A percentile compares a stretch with the other conserved stretches of the same genome.
These are phyloP conservation scores for Cinnamomum chago DNA, from an alignment of 164 flowering plant genomes.

Conservation along the genomic window DNA sequence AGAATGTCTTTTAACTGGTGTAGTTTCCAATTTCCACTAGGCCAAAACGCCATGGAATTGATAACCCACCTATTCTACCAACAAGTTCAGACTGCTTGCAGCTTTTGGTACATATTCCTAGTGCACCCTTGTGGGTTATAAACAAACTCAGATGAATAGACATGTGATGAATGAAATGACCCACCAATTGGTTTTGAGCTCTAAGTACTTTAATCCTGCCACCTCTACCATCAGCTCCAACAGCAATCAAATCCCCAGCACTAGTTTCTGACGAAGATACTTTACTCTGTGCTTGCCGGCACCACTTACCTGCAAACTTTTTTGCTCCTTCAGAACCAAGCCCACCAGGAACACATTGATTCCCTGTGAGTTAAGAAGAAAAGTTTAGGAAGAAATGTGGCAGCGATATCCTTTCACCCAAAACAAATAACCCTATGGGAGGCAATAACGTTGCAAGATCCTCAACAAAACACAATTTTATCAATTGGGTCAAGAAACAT, in stretches of 20 bases:
- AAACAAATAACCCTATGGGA: neutral
- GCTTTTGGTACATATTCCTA: neutral
- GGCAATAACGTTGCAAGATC: neutral
- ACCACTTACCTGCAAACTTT: slow-evolving; percentile 84
- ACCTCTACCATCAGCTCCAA: slow-evolving; percentile 97
- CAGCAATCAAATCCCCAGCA: slow-evolving; percentile 53
- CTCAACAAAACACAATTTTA: too few relatives aligned
- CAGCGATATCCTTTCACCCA: neutral
- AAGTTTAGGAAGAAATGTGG: neutral
- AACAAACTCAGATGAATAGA: neutral
- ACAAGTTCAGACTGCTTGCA: neutral
- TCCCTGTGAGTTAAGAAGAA: slow-evolving; percentile 33
- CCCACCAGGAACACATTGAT: slow-evolving; percentile 62
- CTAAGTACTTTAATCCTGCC: slow-evolving; percentile 76
- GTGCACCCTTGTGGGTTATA: neutral
- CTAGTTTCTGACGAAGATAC: slow-evolving; percentile 14
- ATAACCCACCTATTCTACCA: too few relatives aligned
- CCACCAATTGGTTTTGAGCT: slow-evolving; percentile 46
- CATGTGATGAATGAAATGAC: slow-evolving; percentile 16
- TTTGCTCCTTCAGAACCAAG: slow-evolving; percentile 80
- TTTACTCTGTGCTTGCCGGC: slow-evolving; percentile 55
- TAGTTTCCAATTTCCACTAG: too few relatives aligned
- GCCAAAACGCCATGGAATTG: too few relatives aligned
- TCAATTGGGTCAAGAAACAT: neutral
- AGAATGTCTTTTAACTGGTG: too few relatives aligned